Conservation (phyloP, 2,329 filamentous ascomycete genomes). For the Bisporella sp. region DNA sequence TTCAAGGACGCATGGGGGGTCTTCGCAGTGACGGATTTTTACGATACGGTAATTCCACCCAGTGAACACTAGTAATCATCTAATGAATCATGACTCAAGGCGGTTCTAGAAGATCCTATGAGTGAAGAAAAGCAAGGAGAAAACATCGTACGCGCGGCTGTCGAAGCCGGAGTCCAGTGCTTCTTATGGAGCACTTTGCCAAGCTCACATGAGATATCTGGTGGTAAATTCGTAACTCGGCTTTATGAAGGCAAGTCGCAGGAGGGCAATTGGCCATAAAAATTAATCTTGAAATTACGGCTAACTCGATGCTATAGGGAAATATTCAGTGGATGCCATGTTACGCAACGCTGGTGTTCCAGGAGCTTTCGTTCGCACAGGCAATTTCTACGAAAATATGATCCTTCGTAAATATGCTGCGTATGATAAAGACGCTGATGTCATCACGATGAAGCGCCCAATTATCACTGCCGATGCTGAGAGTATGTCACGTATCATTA, state of each 20-base stretch:
- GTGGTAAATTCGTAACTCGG: slow-evolving; percentile 2
- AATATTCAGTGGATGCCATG: slow-evolving; percentile 15
- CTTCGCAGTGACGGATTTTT: slow-evolving; percentile 7
- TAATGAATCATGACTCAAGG: too few species aligned
- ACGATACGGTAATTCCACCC: slow-evolving; percentile 2
- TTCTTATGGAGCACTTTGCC: slow-evolving; percentile 8
- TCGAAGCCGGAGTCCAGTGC: slow-evolving; percentile 6
- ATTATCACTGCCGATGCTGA: slow-evolving; percentile 5
- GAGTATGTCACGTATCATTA: not conserved
- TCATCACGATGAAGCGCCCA: slow-evolving; percentile 1
- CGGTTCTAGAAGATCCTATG: slow-evolving; percentile 2
- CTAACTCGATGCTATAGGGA: slow-evolving; percentile 7
- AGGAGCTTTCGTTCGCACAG: slow-evolving; percentile 14
- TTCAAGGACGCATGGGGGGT: slow-evolving; percentile 4
- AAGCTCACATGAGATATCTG: slow-evolving; percentile 6
- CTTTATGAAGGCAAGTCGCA: slow-evolving; percentile 12
- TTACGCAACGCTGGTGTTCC: slow-evolving; percentile 13
- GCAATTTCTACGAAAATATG: slow-evolving; percentile 12
- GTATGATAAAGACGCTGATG: slow-evolving; percentile 4
- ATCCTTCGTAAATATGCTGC: slow-evolving; percentile 2
- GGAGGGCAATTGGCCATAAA: not conserved
- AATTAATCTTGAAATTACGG: too few species aligned
- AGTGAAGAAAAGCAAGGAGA: slow-evolving; percentile 7
- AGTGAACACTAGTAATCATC: not conserved
- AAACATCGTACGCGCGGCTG: slow-evolving; percentile 3